These are phyloP conservation scores for Kalmusia sp. DNA, from an alignment of 2,329 filamentous ascomycete species.

Conservation along the genomic window DNA sequence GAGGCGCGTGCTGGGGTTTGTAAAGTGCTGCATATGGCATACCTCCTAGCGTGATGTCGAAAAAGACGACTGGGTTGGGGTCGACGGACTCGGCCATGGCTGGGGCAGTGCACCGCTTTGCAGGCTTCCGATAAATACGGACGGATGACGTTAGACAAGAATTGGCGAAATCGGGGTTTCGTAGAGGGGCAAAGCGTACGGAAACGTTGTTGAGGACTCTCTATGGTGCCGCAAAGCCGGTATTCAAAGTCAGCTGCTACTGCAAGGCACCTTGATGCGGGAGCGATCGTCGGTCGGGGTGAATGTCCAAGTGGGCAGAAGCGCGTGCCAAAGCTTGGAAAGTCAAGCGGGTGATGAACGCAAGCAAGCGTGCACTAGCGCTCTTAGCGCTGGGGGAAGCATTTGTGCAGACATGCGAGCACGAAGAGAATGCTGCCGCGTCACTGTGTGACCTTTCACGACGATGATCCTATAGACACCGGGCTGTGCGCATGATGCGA, in stretches of 20 bases:
- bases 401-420: background rate
- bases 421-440: too few relatives aligned
- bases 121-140: conserved; percentile 14
- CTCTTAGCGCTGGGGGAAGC: conserved; percentile 25
- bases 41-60: conserved; percentile 82
- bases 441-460: too few relatives aligned
- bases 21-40: conserved; percentile 41
- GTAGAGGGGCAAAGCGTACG: conserved; percentile 5
- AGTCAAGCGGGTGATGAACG: conserved; percentile 12
- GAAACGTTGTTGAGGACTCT: conserved; percentile 17
- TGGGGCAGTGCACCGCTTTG: conserved; percentile 36
- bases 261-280: conserved; percentile 16
- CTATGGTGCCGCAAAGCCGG: conserved; percentile 10
- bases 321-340: conserved; percentile 8
- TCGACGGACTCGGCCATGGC: conserved; percentile 43
- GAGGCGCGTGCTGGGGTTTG: conserved; percentile 8
- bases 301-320: background rate
- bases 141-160: conserved; percentile 31
- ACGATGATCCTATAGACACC: too few relatives aligned
- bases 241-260: conserved; percentile 17
- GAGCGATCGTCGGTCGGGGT: conserved; percentile 5
- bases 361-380: conserved; percentile 6
- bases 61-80: conserved; percentile 68
- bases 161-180: conserved; percentile 11
- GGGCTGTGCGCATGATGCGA: too few relatives aligned